Evolutionary conservation across 495 filamentous ascomycete genomes (phyloP).

Genomic region (Jackrogersella multiformis): DNA sequence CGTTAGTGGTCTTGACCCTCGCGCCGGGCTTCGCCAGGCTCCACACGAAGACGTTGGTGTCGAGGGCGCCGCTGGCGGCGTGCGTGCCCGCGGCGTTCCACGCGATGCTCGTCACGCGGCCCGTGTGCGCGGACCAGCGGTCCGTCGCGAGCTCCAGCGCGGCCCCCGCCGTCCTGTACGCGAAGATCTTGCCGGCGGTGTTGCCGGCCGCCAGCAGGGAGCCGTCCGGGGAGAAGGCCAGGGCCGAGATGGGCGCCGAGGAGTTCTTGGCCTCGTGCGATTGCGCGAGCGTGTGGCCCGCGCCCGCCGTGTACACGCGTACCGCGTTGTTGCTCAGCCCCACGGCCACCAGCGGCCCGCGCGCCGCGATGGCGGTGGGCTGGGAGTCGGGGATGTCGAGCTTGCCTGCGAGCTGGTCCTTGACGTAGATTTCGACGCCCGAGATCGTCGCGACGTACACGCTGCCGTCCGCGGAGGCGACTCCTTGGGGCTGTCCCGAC

Average conservation of each 20-base stretch:
- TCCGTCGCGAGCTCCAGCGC: constrained; percentile 70
- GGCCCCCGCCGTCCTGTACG: constrained; percentile 71
- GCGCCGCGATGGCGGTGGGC: constrained; percentile 74
- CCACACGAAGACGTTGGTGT: constrained; percentile 93
- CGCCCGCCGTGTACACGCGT: constrained; percentile 70
- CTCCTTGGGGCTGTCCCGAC: constrained; percentile 61
- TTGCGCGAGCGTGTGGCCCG: constrained; percentile 55
- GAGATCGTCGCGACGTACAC: constrained; percentile 72
- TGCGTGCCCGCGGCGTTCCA: constrained; percentile 82
- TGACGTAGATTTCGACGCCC: constrained; percentile 70
- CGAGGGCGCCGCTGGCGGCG: constrained; percentile 83
- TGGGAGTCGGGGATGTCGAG: constrained; percentile 60
- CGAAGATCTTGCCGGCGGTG: constrained; percentile 83
- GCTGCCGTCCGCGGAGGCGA: constrained; percentile 52
- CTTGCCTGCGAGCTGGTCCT: constrained; percentile 64
- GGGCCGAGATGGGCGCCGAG: constrained; percentile 66
- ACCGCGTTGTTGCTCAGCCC: constrained; percentile 76
- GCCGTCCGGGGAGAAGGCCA: constrained; percentile 82
- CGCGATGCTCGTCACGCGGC: constrained; percentile 79
- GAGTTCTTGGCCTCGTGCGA: constrained; percentile 60
- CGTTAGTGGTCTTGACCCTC: constrained; percentile 79
- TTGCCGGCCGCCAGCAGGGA: constrained; percentile 81
- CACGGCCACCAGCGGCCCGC: constrained; percentile 73
- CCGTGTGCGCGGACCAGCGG: constrained; percentile 93
- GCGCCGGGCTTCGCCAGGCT: constrained; percentile 83